These are phyloP conservation scores for Verticillium nonalfalfae DNA, from an alignment of 2,329 filamentous ascomycete species.

Conservation along the genomic window DNA sequence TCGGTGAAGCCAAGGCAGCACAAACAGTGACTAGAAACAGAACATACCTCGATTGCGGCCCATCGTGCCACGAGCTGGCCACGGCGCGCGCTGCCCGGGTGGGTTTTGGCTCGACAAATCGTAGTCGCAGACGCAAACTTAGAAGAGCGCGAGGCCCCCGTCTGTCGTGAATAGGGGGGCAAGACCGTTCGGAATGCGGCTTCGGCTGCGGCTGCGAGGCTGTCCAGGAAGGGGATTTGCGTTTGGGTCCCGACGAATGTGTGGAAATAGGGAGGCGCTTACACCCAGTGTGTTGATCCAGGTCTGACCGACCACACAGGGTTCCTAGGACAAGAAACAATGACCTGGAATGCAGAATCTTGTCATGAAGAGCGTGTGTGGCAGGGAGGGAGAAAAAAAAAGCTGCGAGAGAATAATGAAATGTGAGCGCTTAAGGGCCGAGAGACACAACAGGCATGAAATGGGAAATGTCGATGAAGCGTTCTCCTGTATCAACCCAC, in stretches of 20 bases:
- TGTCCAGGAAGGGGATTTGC: conserved; percentile 18
- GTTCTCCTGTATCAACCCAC: not conserved
- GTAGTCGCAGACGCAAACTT: not conserved
- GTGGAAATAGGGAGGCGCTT: not conserved
- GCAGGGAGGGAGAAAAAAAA: not conserved
- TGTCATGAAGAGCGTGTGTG: not conserved
- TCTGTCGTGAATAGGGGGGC: not conserved
- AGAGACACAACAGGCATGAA: not conserved
- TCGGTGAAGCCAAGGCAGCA: not conserved
- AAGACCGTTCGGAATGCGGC: not conserved
- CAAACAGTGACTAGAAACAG: not conserved
- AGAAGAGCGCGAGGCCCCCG: not conserved
- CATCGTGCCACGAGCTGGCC: conserved; percentile 28
- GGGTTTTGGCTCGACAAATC: not conserved
- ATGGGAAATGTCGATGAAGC: not conserved
- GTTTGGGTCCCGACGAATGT: conserved; percentile 4
- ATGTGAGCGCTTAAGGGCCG: not conserved
- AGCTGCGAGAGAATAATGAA: not conserved
- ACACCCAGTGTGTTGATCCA: not conserved
- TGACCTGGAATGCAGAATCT: not conserved
- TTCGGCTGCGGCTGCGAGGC: conserved; percentile 14
- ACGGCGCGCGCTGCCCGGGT: not conserved
- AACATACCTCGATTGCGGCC: conserved; percentile 49
- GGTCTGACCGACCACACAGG: not conserved
- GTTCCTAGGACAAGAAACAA: not conserved